Conservation (phyloP, 2,329 filamentous ascomycete genomes). For the Zymoseptoria tritici region DNA sequence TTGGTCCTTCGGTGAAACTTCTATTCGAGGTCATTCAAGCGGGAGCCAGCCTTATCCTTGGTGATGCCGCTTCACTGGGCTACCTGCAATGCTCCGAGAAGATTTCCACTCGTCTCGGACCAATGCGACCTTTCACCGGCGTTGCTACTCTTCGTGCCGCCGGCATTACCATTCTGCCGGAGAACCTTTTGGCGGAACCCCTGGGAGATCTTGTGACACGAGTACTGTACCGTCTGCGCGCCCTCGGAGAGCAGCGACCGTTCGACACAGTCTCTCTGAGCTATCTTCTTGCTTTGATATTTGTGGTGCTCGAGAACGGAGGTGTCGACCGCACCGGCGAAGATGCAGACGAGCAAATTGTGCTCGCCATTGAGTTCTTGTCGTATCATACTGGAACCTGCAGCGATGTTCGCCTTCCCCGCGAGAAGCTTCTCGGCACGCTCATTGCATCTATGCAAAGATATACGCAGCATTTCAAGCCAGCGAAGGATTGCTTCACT, state of each 20-base stretch:
- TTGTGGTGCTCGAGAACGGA: conserved; percentile 69
- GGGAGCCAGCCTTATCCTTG: conserved; percentile 73
- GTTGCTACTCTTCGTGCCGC: conserved; percentile 77
- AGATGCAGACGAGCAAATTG: conserved; percentile 79
- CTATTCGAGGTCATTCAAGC: conserved; percentile 69
- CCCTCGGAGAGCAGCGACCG: conserved; percentile 85
- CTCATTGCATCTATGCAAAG: conserved; percentile 77
- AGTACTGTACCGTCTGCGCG: conserved; percentile 82
- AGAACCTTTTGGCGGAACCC: conserved; percentile 68
- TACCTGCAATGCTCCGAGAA: conserved; percentile 75
- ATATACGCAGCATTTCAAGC: conserved; percentile 89
- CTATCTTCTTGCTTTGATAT: conserved; percentile 76
- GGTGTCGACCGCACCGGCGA: conserved; percentile 67
- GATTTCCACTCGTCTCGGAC: conserved; percentile 65
- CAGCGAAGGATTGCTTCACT: conserved; percentile 84
- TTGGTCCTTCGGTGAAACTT: conserved; percentile 68
- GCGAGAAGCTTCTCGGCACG: conserved; percentile 61
- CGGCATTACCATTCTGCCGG: conserved; percentile 63
- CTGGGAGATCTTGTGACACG: conserved; percentile 74
- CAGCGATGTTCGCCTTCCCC: conserved; percentile 66
- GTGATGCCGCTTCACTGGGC: conserved; percentile 66
- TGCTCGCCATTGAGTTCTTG: conserved; percentile 80
- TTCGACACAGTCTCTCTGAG: conserved; percentile 83
- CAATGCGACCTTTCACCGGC: conserved; percentile 74
- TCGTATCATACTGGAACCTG: conserved; percentile 81